Evolutionary conservation across 2,329 filamentous ascomycete species (phyloP).

Genomic region (Penicillium sp.): DNA sequence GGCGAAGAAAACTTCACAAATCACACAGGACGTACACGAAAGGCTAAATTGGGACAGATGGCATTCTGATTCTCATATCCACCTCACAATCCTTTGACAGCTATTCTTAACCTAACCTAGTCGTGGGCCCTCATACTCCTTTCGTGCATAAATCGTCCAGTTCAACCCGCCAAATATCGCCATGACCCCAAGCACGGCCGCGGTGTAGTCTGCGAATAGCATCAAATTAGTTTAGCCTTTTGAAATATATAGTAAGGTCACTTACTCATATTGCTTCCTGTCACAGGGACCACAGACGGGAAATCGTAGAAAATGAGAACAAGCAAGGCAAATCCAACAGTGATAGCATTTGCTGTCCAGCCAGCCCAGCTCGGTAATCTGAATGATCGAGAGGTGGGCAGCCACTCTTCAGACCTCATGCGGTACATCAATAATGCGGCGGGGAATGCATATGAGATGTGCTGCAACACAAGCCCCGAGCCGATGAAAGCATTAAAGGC

Average conservation of each 20-base stretch:
- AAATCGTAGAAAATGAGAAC: background rate
- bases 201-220: background rate
- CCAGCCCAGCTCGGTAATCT: background rate
- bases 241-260: background rate
- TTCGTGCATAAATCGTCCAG: background rate
- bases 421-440: background rate
- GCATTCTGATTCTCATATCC: too few relatives aligned
- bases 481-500: background rate
- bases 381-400: background rate
- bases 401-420: background rate
- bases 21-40: too few relatives aligned
- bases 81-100: background rate
- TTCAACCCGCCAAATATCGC: background rate
- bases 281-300: background rate
- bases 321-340: background rate
- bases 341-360: background rate
- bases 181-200: background rate
- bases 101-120: background rate
- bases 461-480: background rate
- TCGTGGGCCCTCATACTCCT: background rate
- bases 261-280: background rate
- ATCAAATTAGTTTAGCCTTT: background rate
- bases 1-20: too few relatives aligned
- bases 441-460: background rate
- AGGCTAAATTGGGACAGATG: too few relatives aligned